Base-by-base conservation (phyloP, 345 rosid species). In the Gossypium ekmanianum region DNA sequence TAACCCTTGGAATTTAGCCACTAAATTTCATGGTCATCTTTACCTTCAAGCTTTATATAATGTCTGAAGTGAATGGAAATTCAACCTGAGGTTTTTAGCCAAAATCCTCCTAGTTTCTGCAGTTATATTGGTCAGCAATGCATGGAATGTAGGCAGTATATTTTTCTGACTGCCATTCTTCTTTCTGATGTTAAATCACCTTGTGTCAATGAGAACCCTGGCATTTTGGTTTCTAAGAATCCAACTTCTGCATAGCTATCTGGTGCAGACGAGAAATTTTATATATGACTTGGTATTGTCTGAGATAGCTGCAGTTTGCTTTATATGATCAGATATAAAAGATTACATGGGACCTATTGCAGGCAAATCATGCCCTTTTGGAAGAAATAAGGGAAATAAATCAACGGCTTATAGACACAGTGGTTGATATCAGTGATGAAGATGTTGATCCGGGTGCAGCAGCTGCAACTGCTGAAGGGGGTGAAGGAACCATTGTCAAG, bases 351-450 rank as follows among this genome's bases (percentile, higher is more conserved):
- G 29, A 16, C 4, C 20, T 67, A 71, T 69, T 87, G 80, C 91
- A 93, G 97, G 88, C 76, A 43, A 87, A 86, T 74, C 90, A 83
- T 71, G 85, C 84, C 68, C 90, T 93, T 61, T 55, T 84, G 83
- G 92, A 90, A 78, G 97, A 93, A 83, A 91, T 91, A 75, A 88
- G 88, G 83, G 91, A 87, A 83, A 91, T 93, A 82, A 93, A 93
- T 77, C 91, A 85, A 78, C 81, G 84, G 68, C 89, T 93, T 27
- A 88, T 93, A 72, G 94, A 93, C 80, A 91, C 93, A 1, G 91
- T 90, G 76, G 89, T 93, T 17, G 92, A 89, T 70, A 85, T 93
- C 55, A 83, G 88, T 75, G 92, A 93, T 65, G 93, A 90, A 78
- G 93, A 88, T 64, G 75, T 77, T 63, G 88, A 84, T 85, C 88